Evolutionary conservation across 139 green algal species (phyloP).

Genomic region (Picochlorum sp.): DNA sequence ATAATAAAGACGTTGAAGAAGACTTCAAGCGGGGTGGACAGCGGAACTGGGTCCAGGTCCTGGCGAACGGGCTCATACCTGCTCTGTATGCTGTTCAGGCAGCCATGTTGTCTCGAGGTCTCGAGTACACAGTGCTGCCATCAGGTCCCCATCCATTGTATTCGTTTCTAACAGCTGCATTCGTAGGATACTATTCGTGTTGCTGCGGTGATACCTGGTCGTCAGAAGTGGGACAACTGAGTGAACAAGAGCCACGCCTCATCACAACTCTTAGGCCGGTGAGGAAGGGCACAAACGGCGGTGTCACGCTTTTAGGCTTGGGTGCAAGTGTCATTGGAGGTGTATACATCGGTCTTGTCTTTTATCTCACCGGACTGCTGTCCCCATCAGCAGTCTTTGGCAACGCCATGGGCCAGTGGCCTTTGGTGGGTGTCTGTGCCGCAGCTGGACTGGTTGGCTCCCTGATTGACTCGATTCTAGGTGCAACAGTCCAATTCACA

Average conservation of each 20-base stretch:
- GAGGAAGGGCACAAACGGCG: conserved; percentile 76
- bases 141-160: not conserved
- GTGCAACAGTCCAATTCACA: conserved; percentile 86
- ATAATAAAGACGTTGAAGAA: conserved; percentile 64
- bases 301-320: conserved; percentile 66
- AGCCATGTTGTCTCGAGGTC: conserved; percentile 11
- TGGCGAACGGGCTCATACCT: conserved; percentile 36
- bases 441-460: conserved; percentile 68
- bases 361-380: conserved; percentile 31
- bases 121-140: conserved; percentile 10
- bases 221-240: conserved; percentile 78
- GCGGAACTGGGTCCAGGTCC: conserved; percentile 67
- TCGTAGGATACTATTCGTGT: conserved; percentile 83
- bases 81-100: conserved; percentile 12
- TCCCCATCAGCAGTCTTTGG: conserved; percentile 15
- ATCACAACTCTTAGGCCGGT: conserved; percentile 73
- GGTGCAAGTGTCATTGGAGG: conserved; percentile 59
- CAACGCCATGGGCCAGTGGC: conserved; percentile 17
- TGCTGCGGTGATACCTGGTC: conserved; percentile 91
- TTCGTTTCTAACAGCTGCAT: conserved; percentile 16
- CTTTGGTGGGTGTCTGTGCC: conserved; percentile 37
- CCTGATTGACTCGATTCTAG: conserved; percentile 85
- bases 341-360: conserved; percentile 59
- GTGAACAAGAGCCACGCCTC: conserved; percentile 50
- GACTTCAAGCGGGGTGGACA: conserved; percentile 63